Evolutionary conservation across 176 grass and related monocot genomes (phyloP).

Genomic region (Puya raimondii): DNA sequence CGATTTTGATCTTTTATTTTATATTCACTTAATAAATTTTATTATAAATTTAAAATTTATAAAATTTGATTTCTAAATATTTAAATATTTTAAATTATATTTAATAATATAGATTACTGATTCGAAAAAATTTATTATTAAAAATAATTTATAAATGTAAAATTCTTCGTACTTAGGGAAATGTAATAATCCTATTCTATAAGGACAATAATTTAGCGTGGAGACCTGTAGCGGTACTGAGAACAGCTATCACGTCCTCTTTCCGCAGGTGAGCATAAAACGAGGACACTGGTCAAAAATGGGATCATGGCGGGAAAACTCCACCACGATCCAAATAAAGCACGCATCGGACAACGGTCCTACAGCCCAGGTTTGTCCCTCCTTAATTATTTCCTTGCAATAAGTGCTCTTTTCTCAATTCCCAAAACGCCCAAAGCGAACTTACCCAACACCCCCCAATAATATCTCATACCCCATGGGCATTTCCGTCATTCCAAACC

Average conservation of each 20-base stretch:
- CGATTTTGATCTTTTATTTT: too few species aligned
- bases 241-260: background rate
- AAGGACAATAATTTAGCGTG: too few species aligned
- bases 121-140: too few species aligned
- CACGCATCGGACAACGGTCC: conserved; percentile 1
- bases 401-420: background rate
- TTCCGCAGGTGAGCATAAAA: background rate
- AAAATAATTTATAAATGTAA: too few species aligned
- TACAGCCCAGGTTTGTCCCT: background rate
- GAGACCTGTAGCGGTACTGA: background rate
- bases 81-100: too few species aligned
- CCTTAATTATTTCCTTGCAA: background rate
- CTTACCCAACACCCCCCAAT: background rate
- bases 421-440: background rate
- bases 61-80: too few species aligned
- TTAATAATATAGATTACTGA: too few species aligned
- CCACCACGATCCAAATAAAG: background rate
- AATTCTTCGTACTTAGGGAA: too few species aligned
- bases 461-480: background rate
- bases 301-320: background rate
- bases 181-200: too few species aligned
- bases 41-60: too few species aligned
- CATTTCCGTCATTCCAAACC: conserved; percentile 14
- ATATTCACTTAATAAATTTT: too few species aligned
- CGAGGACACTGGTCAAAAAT: background rate